Conservation (phyloP, 139 green algal genomes). For the Asterochloris sp. region DNA sequence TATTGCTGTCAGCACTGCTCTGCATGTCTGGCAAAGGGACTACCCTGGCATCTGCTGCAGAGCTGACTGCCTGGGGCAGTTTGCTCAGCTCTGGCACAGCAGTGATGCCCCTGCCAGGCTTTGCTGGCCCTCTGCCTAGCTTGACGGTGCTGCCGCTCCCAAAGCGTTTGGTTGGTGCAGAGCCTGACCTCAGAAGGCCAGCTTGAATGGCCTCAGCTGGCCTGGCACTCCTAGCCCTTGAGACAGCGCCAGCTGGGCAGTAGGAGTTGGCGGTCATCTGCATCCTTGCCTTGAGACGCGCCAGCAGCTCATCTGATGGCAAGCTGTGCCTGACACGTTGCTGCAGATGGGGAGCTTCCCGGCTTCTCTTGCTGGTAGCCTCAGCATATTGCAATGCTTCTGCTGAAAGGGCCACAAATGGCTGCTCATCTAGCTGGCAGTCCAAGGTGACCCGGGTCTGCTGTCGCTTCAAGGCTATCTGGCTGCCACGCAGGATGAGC, state of each 20-base stretch:
- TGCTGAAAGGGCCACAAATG: not conserved
- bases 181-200: not conserved
- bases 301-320: constrained; percentile 4
- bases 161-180: not conserved
- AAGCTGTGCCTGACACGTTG: not conserved
- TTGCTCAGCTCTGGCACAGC: not conserved
- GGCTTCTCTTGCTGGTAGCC: not conserved
- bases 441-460: not conserved
- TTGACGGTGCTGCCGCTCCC: not conserved
- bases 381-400: not conserved
- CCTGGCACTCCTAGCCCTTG: not conserved
- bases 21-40: not conserved
- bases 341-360: not conserved
- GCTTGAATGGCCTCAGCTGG: not conserved
- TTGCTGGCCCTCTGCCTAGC: not conserved
- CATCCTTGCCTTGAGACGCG: constrained; percentile 4
- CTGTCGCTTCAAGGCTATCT: not conserved
- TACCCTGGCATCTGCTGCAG: constrained; percentile 11
- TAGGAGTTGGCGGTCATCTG: constrained; percentile 5
- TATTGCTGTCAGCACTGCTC: not conserved
- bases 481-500: constrained; percentile 8
- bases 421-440: not conserved
- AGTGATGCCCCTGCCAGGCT: not conserved
- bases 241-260: not conserved
- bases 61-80: no score